Evolutionary conservation across 305 asterid genomes (phyloP).

Genomic region (Fraxinus albicans): DNA sequence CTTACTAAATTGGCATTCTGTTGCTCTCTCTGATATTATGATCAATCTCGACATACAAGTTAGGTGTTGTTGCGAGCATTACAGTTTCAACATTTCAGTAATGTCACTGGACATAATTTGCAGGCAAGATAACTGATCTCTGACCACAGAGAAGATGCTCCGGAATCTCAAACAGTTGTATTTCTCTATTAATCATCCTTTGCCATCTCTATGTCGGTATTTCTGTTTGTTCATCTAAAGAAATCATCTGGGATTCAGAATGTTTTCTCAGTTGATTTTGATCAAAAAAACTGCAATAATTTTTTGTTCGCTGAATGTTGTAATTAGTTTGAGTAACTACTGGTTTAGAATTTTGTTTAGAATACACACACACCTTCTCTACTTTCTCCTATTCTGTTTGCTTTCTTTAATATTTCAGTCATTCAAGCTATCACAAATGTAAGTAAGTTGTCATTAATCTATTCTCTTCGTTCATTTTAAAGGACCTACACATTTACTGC

Average conservation of each 20-base stretch:
- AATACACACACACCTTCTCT: neutral
- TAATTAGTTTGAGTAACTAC: neutral
- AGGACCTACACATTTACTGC: neutral
- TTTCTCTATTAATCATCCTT: neutral
- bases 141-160: slow-evolving; percentile 6
- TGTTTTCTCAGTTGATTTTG: neutral
- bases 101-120: neutral
- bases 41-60: neutral
- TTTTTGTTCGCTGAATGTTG: neutral
- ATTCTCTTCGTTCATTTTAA: neutral
- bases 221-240: neutral
- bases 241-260: neutral
- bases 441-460: neutral
- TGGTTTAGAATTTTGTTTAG: neutral
- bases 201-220: neutral
- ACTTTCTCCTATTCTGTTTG: neutral
- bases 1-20: neutral
- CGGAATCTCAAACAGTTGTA: neutral
- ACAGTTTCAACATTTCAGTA: neutral
- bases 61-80: neutral
- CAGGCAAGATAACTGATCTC: neutral
- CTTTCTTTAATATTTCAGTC: neutral
- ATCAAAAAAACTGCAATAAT: neutral
- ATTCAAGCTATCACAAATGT: neutral
- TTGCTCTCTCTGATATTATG: neutral